Conservation (phyloP, 179 eudicot species). For the Nepenthes alata region DNA sequence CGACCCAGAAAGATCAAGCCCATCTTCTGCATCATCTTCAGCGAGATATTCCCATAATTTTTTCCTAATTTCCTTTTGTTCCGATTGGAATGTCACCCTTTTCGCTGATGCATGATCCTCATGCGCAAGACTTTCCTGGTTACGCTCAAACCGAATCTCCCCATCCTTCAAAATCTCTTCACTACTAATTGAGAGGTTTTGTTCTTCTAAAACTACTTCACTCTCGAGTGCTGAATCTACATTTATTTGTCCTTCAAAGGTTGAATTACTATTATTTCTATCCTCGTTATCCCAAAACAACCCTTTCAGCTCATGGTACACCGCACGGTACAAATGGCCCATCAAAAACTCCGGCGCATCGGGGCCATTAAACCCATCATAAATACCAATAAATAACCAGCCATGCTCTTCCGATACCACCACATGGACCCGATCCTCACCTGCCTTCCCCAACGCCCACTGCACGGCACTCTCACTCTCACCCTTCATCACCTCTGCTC, state of each 20-base stretch:
- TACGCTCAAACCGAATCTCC: not conserved
- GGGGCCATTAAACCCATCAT: slow-evolving; percentile 97
- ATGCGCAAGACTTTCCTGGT: slow-evolving; percentile 1
- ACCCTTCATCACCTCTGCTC: slow-evolving; percentile 14
- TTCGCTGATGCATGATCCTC: slow-evolving; percentile 18
- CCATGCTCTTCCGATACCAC: slow-evolving; percentile 93
- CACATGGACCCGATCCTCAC: slow-evolving; percentile 97
- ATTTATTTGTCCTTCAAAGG: slow-evolving; percentile 8
- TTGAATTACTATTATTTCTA: slow-evolving; percentile 6
- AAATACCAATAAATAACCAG: slow-evolving; percentile 96
- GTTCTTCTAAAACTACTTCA: slow-evolving; percentile 6
- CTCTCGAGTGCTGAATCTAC: slow-evolving; percentile 14
- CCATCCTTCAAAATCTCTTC: slow-evolving; percentile 7
- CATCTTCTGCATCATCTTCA: slow-evolving; percentile 72
- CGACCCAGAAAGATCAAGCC: slow-evolving; percentile 92
- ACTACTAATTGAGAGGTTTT: slow-evolving; percentile 8
- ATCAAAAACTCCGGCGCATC: slow-evolving; percentile 97
- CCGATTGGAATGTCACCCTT: slow-evolving; percentile 61
- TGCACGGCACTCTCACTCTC: slow-evolving; percentile 57
- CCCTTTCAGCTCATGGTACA: slow-evolving; percentile 67
- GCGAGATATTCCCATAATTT: slow-evolving; percentile 86
- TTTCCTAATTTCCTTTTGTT: slow-evolving; percentile 41
- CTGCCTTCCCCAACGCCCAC: slow-evolving; percentile 97
- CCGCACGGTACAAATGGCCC: slow-evolving; percentile 77
- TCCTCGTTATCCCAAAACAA: slow-evolving; percentile 70